Percentiles rank a stretch among this genome's conserved stretches.
phyloP scores from a whole-genome alignment of 345 rosid species.

The Linum trigynum region DNA sequence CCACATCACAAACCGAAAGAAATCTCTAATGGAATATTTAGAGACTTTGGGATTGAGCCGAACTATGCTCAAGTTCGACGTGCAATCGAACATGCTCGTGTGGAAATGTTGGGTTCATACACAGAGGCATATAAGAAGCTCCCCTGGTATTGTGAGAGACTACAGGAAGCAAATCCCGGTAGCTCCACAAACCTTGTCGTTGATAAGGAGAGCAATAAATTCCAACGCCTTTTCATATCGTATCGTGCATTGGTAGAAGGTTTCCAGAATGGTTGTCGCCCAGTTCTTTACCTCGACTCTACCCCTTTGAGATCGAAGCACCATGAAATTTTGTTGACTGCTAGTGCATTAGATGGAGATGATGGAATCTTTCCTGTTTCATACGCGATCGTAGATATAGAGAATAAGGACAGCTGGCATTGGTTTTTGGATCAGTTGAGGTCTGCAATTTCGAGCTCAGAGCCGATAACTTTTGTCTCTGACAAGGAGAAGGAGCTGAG shows the following conservation, averaged over 20 bases:
- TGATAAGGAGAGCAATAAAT: constrained; percentile 43
- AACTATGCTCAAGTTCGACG: constrained; percentile 80
- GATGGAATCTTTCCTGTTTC: constrained; percentile 71
- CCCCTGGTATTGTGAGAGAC: constrained; percentile 58
- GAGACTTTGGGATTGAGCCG: constrained; percentile 70
- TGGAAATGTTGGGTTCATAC: constrained; percentile 72
- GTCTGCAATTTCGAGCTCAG: constrained; percentile 41
- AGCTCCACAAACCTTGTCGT: constrained; percentile 45
- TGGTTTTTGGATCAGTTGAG: constrained; percentile 76
- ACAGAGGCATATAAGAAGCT: constrained; percentile 59
- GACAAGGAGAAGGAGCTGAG: constrained; percentile 62
- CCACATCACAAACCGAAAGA: constrained; percentile 44
- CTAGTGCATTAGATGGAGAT: constrained; percentile 79
- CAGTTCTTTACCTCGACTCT: constrained; percentile 74
- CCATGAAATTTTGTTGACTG: constrained; percentile 68
- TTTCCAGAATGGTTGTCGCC: constrained; percentile 72
- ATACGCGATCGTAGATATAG: constrained; percentile 64
- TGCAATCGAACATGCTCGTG: constrained; percentile 76
- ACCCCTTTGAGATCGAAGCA: constrained; percentile 58
- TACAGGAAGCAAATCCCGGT: constrained; percentile 66
- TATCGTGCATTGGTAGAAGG: constrained; percentile 57
- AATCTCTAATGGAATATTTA: constrained; percentile 23
- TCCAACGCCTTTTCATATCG: constrained; percentile 65
- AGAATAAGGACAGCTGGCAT: constrained; percentile 64
- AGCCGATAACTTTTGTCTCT: constrained; percentile 62